phyloP scores from a whole-genome alignment of 208 protist species.

The Novymonas esmeraldas region DNA sequence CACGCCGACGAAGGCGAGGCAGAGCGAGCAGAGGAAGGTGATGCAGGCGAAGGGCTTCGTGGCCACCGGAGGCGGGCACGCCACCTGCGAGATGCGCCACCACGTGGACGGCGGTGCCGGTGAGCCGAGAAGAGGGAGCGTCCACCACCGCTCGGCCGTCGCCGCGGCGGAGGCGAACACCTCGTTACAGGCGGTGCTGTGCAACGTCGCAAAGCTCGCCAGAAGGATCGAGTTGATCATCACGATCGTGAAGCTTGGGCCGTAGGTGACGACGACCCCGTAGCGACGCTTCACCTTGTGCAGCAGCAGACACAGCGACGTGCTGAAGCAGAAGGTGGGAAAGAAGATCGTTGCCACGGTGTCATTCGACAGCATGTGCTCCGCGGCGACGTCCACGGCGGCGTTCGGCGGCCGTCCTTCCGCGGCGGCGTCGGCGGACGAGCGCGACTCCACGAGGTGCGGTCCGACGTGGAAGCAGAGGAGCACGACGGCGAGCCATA shows the following conservation, averaged over 20 bases:
- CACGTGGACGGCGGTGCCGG: background rate
- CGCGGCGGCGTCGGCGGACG: background rate
- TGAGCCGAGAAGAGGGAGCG: background rate
- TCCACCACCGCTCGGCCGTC: constrained; percentile 4
- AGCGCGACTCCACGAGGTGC: constrained; percentile 30
- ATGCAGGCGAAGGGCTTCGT: constrained; percentile 39
- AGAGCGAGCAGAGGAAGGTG: constrained; percentile 40
- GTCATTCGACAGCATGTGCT: constrained; percentile 24
- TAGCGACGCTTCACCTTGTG: constrained; percentile 75
- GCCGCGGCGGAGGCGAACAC: constrained; percentile 21
- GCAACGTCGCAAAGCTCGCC: constrained; percentile 58
- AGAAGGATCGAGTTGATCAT: constrained; percentile 80
- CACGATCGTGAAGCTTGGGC: constrained; percentile 43
- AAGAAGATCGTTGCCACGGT: constrained; percentile 65
- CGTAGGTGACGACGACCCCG: constrained; percentile 73
- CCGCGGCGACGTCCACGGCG: background rate
- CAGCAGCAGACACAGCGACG: constrained; percentile 51
- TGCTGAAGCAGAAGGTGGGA: constrained; percentile 61
- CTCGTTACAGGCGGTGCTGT: constrained; percentile 61
- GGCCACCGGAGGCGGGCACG: constrained; percentile 19
- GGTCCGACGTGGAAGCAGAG: constrained; percentile 68
- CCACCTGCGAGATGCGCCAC: constrained; percentile 2
- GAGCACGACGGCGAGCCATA: constrained; percentile 55
- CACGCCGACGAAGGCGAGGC: constrained; percentile 48
- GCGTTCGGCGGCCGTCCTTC: background rate